These are phyloP conservation scores for Saccharomyces uvarum DNA, from an alignment of 1,139 yeast genomes.

Conservation along the genomic window DNA sequence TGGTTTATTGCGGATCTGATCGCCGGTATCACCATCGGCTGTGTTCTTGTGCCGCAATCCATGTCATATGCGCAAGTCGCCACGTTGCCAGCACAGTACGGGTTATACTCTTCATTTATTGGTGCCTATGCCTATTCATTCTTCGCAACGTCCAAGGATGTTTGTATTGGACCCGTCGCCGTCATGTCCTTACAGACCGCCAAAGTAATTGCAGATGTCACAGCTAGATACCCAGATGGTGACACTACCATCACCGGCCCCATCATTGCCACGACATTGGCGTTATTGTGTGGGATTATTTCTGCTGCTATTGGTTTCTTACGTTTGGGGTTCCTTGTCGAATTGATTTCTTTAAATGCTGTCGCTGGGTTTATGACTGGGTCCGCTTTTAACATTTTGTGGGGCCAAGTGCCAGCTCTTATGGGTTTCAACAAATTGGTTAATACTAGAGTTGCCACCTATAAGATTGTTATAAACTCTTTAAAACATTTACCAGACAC, in stretches of 20 bases:
- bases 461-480: constrained; percentile 60
- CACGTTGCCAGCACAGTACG: constrained; percentile 71
- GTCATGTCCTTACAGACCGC: constrained; percentile 88
- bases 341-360: constrained; percentile 84
- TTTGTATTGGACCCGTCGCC: constrained; percentile 94
- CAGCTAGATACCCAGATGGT: constrained; percentile 35
- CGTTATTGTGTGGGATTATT: constrained; percentile 78
- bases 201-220: constrained; percentile 64
- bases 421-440: constrained; percentile 66
- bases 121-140: constrained; percentile 85
- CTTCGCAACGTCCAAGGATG: constrained; percentile 93
- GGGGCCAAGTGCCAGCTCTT: constrained; percentile 81
- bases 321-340: constrained; percentile 80
- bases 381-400: constrained; percentile 73
- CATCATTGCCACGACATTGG: constrained; percentile 69
- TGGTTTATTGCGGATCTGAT: constrained; percentile 82
- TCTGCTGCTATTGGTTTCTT: constrained; percentile 76
- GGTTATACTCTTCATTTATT: constrained; percentile 83
- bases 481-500: constrained; percentile 64
- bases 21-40: constrained; percentile 90
- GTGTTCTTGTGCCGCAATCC: constrained; percentile 88
- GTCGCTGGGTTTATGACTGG: constrained; percentile 95
- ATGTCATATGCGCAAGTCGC: constrained; percentile 94
- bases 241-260: constrained; percentile 40
- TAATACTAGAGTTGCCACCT: constrained; percentile 67